Conservation (phyloP, 148 eudicot genomes). For the Amaranthus palmeri region DNA sequence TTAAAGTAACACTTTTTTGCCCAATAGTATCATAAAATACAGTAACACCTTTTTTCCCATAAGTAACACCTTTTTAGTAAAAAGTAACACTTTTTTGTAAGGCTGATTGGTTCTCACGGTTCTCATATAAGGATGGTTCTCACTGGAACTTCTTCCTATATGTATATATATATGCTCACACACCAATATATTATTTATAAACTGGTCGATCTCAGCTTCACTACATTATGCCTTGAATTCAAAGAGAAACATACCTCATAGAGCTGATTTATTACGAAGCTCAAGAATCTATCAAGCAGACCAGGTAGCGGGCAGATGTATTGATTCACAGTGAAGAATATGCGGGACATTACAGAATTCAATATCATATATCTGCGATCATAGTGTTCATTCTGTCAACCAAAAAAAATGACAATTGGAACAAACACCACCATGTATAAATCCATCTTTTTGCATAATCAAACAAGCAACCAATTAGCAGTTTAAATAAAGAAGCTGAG, state of each 20-base stretch:
- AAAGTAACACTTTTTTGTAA: too few species aligned
- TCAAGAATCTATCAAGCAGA: constrained; percentile 57
- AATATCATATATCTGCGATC: constrained; percentile 55
- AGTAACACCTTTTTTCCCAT: too few species aligned
- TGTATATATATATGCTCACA: constrained; percentile 1
- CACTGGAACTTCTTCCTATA: too few species aligned
- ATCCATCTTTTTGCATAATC: background rate
- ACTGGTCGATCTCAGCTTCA: background rate
- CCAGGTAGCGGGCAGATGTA: constrained; percentile 41
- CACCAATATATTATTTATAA: background rate
- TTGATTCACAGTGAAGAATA: constrained; percentile 52
- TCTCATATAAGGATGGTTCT: too few species aligned
- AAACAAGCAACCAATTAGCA: background rate
- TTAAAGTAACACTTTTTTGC: too few species aligned
- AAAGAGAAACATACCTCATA: constrained; percentile 47
- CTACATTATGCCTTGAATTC: background rate
- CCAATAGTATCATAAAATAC: too few species aligned
- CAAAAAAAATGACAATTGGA: constrained; percentile 13
- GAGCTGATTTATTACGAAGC: constrained; percentile 49
- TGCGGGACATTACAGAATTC: constrained; percentile 52
- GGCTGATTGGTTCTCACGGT: too few species aligned
- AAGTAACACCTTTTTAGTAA: too few species aligned
- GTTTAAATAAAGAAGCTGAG: background rate
- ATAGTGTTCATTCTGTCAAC: constrained; percentile 61
- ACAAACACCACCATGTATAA: background rate